phyloP scores from a whole-genome alignment of 805 yeast species.

The Metschnikowia vanudenii region DNA sequence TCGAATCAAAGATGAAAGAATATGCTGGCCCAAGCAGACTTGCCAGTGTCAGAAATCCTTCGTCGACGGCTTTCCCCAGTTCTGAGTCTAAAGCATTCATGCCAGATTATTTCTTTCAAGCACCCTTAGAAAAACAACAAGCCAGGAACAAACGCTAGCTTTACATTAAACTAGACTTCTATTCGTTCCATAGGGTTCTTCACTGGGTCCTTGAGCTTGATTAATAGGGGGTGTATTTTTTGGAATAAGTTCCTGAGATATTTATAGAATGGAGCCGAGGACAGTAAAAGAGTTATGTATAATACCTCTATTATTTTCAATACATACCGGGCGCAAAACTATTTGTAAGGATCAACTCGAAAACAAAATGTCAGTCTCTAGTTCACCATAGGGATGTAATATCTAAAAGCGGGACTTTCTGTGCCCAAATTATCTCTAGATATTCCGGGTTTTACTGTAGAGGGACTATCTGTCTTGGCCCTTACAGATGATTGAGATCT shows the following conservation, averaged over 20 bases:
- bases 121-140: slow-evolving; percentile 21
- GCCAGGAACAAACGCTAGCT: slow-evolving; percentile 27
- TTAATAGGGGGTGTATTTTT: too few species aligned
- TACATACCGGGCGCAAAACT: too few species aligned
- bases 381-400: background rate
- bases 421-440: background rate
- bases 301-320: too few species aligned
- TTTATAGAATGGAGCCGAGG: too few species aligned
- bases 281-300: too few species aligned
- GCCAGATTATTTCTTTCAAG: slow-evolving; percentile 20
- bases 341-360: too few species aligned
- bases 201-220: background rate
- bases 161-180: background rate
- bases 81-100: slow-evolving; percentile 20
- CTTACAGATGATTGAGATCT: background rate
- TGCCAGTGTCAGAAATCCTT: slow-evolving; percentile 7
- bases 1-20: slow-evolving; percentile 7
- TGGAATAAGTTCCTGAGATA: too few species aligned
- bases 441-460: background rate
- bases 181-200: too few species aligned
- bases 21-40: slow-evolving; percentile 6
- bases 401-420: too few species aligned
- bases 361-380: background rate
- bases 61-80: slow-evolving; percentile 14
- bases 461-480: background rate